Evolutionary conservation across 148 eudicot genomes (phyloP).

Genomic region (Talinum fruticosum): DNA sequence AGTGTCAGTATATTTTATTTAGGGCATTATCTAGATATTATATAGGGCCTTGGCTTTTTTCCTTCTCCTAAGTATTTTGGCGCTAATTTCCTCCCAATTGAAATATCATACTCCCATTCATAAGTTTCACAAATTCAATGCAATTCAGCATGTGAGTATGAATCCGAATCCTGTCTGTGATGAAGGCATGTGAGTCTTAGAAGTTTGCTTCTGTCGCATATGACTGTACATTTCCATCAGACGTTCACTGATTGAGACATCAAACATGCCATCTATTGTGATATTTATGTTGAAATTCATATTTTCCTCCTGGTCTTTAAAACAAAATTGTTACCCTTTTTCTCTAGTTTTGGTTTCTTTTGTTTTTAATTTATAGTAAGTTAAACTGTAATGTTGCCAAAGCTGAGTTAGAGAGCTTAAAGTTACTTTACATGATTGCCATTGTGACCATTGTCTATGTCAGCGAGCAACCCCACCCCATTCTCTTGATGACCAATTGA

Average conservation of each 20-base stretch:
- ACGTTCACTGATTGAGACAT: background rate
- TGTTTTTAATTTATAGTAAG: background rate
- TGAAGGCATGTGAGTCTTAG: background rate
- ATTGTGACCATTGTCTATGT: background rate
- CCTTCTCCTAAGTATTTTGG: no score
- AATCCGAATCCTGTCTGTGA: background rate
- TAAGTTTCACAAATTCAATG: background rate
- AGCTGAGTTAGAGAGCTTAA: background rate
- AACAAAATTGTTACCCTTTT: background rate
- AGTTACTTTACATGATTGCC: background rate
- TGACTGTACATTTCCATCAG: background rate
- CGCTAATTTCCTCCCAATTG: no score
- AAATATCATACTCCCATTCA: background rate
- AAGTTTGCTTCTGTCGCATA: background rate
- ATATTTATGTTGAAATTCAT: background rate
- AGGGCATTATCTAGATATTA: no score
- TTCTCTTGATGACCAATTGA: background rate
- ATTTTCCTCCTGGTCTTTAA: background rate
- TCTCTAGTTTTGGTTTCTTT: background rate
- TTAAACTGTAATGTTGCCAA: background rate
- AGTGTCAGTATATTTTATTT: no score
- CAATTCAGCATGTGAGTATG: no score
- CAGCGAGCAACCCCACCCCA: background rate
- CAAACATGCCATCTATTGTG: background rate
- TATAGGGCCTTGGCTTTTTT: no score